Conservation (phyloP, 306 rosid species). For the Begonia fuchsioides region DNA sequence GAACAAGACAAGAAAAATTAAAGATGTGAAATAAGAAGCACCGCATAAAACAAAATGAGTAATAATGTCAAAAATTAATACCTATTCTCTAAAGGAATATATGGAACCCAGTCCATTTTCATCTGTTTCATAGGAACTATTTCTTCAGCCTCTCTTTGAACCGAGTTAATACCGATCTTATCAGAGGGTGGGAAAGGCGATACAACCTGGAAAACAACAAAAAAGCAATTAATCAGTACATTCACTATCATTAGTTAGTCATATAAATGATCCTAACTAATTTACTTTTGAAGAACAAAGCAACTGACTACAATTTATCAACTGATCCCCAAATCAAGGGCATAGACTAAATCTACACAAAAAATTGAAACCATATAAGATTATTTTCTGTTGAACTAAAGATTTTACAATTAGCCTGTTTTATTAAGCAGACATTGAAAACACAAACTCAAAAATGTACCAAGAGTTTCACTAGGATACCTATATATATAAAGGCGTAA, state of each 20-base stretch:
- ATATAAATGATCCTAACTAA: no score
- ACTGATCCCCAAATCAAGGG: not conserved
- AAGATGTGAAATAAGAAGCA: not conserved
- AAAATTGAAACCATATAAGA: no score
- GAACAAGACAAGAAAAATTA: conserved; percentile 3
- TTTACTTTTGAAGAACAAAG: no score
- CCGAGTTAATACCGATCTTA: conserved; percentile 80
- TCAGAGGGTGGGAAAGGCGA: conserved; percentile 87
- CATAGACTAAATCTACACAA: not conserved
- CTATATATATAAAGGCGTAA: no score
- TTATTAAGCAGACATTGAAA: no score
- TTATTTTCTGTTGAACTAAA: no score
- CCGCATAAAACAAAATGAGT: not conserved
- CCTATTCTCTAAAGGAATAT: conserved; percentile 52
- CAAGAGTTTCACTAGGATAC: no score
- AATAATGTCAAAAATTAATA: not conserved
- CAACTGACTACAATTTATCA: no score
- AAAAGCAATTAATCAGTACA: not conserved
- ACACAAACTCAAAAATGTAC: no score
- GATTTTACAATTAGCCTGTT: no score
- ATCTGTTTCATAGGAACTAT: conserved; percentile 88
- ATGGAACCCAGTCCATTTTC: conserved; percentile 99
- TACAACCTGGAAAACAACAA: conserved; percentile 32
- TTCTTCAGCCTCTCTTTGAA: conserved; percentile 84
- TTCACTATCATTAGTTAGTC: no score